phyloP scores from a whole-genome alignment of 1,284 basidiomycete species.

The Ustilago shanxiensis region DNA sequence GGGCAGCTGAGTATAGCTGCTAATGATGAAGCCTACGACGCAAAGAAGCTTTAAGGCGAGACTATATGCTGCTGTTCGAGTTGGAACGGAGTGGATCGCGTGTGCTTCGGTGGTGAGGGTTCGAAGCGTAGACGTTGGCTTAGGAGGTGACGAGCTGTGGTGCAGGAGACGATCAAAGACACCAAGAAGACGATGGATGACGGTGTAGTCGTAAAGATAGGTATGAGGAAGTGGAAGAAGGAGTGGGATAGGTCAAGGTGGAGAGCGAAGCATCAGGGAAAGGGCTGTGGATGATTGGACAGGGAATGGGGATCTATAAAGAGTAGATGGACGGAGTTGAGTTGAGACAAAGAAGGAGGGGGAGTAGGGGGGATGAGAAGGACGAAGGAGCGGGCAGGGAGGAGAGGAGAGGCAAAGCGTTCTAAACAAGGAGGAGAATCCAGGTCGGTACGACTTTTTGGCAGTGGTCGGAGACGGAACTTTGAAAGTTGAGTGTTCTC shows the following conservation, averaged over 20 bases:
- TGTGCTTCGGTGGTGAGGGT: neutral
- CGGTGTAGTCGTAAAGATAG: neutral
- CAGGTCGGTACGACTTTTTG: conserved; percentile 27
- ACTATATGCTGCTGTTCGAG: neutral
- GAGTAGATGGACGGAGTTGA: conserved; percentile 35
- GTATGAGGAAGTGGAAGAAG: conserved; percentile 9
- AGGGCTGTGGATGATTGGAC: conserved; percentile 17
- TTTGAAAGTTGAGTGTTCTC: conserved; percentile 22
- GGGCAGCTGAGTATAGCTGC: neutral
- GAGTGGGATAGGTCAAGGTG: conserved; percentile 17
- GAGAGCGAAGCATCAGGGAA: conserved; percentile 38
- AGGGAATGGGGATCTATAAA: conserved; percentile 32
- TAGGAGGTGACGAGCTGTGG: neutral
- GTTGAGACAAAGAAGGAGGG: conserved; percentile 1
- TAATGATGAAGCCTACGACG: conserved; percentile 2
- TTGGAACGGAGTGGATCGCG: neutral
- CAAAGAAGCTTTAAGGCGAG: neutral
- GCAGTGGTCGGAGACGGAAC: conserved; percentile 42
- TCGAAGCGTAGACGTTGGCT: neutral
- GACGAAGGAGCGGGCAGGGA: neutral
- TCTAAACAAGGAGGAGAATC: conserved; percentile 19
- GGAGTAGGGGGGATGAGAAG: conserved; percentile 1
- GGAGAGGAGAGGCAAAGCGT: conserved; percentile 3
- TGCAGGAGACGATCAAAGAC: neutral
- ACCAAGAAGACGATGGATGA: neutral